Percentiles rank a stretch among this genome's conserved stretches.
Evolutionary conservation across 805 yeast species (phyloP).

Genomic region (Sugiyamaella qingdaonensis): DNA sequence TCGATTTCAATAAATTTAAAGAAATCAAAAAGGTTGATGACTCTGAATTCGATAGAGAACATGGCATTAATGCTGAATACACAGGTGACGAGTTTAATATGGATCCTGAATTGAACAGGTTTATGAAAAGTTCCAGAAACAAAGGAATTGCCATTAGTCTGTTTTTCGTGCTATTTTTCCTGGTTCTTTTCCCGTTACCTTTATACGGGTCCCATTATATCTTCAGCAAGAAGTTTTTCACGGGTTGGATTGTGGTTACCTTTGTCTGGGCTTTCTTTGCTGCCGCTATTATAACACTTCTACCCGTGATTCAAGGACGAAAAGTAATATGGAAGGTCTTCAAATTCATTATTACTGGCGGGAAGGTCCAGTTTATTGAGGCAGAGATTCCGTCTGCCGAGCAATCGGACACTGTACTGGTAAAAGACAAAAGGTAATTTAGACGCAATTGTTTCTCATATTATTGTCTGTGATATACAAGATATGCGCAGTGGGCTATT

Average conservation of each 20-base stretch:
- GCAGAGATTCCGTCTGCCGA: neutral
- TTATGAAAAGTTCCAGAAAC: constrained; percentile 26
- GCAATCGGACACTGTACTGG: neutral
- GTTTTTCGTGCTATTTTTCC: constrained; percentile 54
- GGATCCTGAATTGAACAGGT: constrained; percentile 38
- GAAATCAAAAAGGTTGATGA: constrained; percentile 56
- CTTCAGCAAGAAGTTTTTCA: constrained; percentile 69
- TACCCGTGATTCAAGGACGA: neutral
- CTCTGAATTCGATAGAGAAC: constrained; percentile 52
- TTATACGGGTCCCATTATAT: constrained; percentile 78
- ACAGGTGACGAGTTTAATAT: constrained; percentile 29
- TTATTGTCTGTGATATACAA: neutral
- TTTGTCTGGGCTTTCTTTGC: constrained; percentile 69
- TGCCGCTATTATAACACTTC: constrained; percentile 41
- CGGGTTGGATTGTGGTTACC: constrained; percentile 82
- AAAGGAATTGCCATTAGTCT: constrained; percentile 54
- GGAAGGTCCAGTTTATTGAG: neutral
- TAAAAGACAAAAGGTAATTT: neutral
- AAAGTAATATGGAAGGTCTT: neutral
- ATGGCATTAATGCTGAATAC: constrained; percentile 31
- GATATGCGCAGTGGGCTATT: no score
- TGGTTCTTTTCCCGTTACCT: constrained; percentile 81
- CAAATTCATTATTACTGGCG: neutral
- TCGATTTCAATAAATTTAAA: constrained; percentile 64
- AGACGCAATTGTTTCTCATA: neutral